Evolutionary conservation across 768 basidiomycete genomes (phyloP).

Genomic region (Lactifluus volemus): DNA sequence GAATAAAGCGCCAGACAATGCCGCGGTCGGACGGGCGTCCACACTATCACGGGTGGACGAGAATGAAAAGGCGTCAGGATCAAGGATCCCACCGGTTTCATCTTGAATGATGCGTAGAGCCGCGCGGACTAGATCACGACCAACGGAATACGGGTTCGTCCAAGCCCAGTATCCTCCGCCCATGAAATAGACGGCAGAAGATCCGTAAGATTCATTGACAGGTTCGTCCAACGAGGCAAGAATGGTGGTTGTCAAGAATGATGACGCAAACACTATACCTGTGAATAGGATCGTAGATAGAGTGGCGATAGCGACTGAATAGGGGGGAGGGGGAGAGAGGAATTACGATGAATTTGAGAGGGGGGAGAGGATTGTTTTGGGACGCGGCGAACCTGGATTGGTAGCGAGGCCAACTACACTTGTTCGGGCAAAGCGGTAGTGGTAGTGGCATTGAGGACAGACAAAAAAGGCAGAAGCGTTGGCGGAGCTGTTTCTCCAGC

Average conservation of each 20-base stretch:
- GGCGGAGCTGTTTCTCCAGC: conserved; percentile 57
- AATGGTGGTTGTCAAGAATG: conserved; percentile 18
- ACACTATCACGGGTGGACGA: neutral
- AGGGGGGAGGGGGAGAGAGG: conserved; percentile 10
- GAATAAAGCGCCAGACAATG: conserved; percentile 47
- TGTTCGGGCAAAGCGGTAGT: conserved; percentile 69
- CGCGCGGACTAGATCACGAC: conserved; percentile 19
- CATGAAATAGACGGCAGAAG: neutral
- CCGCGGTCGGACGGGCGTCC: conserved; percentile 26
- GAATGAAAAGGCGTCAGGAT: conserved; percentile 30
- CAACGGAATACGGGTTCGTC: conserved; percentile 18
- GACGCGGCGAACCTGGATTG: conserved; percentile 47
- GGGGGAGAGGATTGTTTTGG: neutral
- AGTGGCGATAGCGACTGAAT: conserved; percentile 51
- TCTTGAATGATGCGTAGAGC: conserved; percentile 20
- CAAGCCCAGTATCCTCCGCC: conserved; percentile 12
- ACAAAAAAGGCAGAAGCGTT: conserved; percentile 66
- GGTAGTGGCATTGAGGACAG: conserved; percentile 74
- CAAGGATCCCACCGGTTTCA: conserved; percentile 17
- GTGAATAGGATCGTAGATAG: conserved; percentile 17
- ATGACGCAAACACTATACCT: conserved; percentile 15
- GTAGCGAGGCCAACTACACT: conserved; percentile 61
- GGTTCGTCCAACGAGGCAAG: conserved; percentile 16
- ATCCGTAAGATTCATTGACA: neutral
- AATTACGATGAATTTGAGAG: neutral